phyloP scores from a whole-genome alignment of 345 rosid genomes.

The Fremontodendron californicum region DNA sequence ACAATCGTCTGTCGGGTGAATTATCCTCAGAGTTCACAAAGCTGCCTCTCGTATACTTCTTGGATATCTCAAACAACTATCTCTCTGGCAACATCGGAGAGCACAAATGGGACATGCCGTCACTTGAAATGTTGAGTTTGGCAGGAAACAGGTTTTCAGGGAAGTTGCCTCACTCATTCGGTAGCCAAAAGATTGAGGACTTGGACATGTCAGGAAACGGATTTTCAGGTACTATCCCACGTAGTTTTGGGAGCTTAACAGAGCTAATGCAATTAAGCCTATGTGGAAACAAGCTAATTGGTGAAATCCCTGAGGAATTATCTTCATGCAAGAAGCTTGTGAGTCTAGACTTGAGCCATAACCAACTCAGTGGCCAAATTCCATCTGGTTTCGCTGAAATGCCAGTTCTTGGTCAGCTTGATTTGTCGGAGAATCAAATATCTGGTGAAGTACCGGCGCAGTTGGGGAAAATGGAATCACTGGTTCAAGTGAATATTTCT shows the following conservation, averaged over 20 bases:
- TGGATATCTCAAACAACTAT: constrained; percentile 71
- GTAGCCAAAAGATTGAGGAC: constrained; percentile 54
- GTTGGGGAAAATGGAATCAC: constrained; percentile 45
- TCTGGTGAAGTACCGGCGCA: constrained; percentile 59
- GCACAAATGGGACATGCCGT: constrained; percentile 60
- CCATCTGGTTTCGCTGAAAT: constrained; percentile 50
- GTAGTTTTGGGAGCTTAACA: constrained; percentile 34
- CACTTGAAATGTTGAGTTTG: constrained; percentile 73
- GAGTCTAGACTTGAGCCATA: constrained; percentile 71
- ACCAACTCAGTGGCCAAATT: constrained; percentile 55
- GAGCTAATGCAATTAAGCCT: constrained; percentile 62
- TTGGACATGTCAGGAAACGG: constrained; percentile 58
- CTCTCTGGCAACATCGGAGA: constrained; percentile 50
- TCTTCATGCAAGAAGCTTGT: constrained; percentile 72
- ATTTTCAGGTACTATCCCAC: constrained; percentile 58
- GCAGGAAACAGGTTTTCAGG: constrained; percentile 59
- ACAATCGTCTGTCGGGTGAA: constrained; percentile 57
- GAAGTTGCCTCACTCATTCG: constrained; percentile 49
- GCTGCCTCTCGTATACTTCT: constrained; percentile 62
- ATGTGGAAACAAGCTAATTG: constrained; percentile 49
- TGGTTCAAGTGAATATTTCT: constrained; percentile 64
- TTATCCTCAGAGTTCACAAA: constrained; percentile 46
- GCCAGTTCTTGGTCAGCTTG: constrained; percentile 68
- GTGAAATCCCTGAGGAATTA: constrained; percentile 62
- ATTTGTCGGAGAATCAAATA: constrained; percentile 62